Evolutionary conservation across 148 eudicot genomes (phyloP).

Genomic region (Beta vulgaris): DNA sequence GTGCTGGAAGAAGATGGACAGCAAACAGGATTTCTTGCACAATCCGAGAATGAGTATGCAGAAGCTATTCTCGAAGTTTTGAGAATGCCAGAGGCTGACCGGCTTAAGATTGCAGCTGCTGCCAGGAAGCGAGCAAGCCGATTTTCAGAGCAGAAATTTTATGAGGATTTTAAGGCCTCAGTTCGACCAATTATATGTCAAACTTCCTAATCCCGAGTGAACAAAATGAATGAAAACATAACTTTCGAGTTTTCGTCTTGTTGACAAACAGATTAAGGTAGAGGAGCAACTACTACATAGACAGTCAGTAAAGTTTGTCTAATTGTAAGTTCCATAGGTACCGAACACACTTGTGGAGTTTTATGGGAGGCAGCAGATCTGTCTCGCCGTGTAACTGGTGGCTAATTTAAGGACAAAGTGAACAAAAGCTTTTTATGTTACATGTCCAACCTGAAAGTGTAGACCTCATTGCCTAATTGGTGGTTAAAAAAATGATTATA

Average conservation of each 20-base stretch:
- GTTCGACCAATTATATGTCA: slow-evolving; percentile 45
- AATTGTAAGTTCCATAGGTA: neutral
- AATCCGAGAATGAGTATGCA: slow-evolving; percentile 64
- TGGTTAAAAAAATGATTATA: too few species aligned
- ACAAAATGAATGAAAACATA: slow-evolving; percentile 4
- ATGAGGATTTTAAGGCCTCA: slow-evolving; percentile 68
- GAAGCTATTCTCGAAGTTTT: slow-evolving; percentile 61
- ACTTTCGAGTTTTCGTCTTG: neutral
- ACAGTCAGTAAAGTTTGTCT: neutral
- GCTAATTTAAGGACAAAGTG: neutral
- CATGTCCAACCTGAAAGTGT: neutral
- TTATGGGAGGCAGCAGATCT: neutral
- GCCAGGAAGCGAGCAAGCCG: slow-evolving; percentile 78
- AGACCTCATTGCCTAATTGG: too few species aligned
- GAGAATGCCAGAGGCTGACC: slow-evolving; percentile 53
- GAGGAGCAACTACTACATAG: neutral
- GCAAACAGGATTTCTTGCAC: slow-evolving; percentile 73
- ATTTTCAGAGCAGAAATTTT: slow-evolving; percentile 81
- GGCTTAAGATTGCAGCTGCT: slow-evolving; percentile 74
- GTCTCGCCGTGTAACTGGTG: neutral
- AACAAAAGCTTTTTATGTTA: neutral
- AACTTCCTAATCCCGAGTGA: slow-evolving; percentile 20
- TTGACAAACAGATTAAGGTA: neutral
- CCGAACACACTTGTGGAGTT: too few species aligned
- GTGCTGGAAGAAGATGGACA: slow-evolving; percentile 80